Evolutionary conservation across 2,329 filamentous ascomycete species (phyloP), one percentile per base, ranked within the genome.

Genomic region (Rachicladosporium sp.): DNA sequence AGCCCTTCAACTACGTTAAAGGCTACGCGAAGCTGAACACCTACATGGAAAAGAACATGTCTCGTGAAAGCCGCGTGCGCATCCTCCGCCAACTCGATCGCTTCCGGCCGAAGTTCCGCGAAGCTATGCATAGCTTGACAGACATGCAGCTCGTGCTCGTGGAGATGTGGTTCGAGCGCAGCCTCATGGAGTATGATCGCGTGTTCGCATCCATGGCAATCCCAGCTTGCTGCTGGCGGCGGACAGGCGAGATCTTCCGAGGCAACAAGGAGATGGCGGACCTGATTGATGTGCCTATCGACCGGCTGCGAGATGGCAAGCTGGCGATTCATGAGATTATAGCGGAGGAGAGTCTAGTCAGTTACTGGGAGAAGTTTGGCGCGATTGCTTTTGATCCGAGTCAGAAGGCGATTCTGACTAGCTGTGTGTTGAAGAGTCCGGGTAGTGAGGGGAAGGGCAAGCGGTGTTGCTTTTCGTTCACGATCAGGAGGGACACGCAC

Each of bases 231-330:
- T 93, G 89, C 59, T 98, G 91, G 91, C 74, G 91, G 53, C 74
- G 91, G 54, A 98, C 91, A 0, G 91, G 91, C 7, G 91, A 98
- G 65, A 96, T 98, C 35, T 96, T 94, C 58, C 73, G 91, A 48
- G 91, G 89, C 0, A 98, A 98, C 60, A 93, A 93, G 57, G 91
- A 98, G 63, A 98, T 98, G 89, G 91, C 91, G 6, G 86, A 96
- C 62, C 70, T 98, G 42, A 89, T 98, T 47, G 80, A 88, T 51
- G 87, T 95, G 23, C 86, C 87, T 1, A 88, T 95, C 51, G 89
- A 95, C 53, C 80, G 78, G 44, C 64, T 98, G 47, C 75, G 89
- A 69, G 91, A 96, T 66, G 91, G 91, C 45, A 93, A 93, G 54
- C 80, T 96, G 47, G 85, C 91, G 10, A 74, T 98, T 35, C 91